Conservation (phyloP, 192 early-diverging fungal species). For the Coemansia sp. region DNA sequence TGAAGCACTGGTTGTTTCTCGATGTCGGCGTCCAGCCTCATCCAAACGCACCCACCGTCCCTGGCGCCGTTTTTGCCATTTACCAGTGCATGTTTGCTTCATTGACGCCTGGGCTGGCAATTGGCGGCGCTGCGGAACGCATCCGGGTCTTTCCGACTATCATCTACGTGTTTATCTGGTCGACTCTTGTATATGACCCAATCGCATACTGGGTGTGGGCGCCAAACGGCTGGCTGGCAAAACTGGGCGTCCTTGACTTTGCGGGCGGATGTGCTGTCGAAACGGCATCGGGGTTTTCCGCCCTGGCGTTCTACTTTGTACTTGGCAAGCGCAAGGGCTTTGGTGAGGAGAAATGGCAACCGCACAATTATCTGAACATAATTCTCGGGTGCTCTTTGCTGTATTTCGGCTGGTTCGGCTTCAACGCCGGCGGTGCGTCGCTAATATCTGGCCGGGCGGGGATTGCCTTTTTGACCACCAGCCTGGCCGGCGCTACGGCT, state of each 20-base stretch:
- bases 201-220: slow-evolving; percentile 85
- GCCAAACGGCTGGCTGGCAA: slow-evolving; percentile 73
- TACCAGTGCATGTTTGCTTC: slow-evolving; percentile 84
- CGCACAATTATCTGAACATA: slow-evolving; percentile 82
- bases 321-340: slow-evolving; percentile 74
- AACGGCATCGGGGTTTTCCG: slow-evolving; percentile 75
- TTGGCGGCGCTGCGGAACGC: slow-evolving; percentile 73
- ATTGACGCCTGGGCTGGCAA: slow-evolving; percentile 69
- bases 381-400: slow-evolving; percentile 78
- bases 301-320: slow-evolving; percentile 80
- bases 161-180: slow-evolving; percentile 67
- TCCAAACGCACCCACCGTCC: slow-evolving; percentile 62
- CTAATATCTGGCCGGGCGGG: slow-evolving; percentile 70
- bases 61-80: slow-evolving; percentile 62
- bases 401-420: slow-evolving; percentile 93
- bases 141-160: slow-evolving; percentile 67
- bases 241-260: slow-evolving; percentile 78
- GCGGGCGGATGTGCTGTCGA: slow-evolving; percentile 90
- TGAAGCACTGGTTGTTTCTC: slow-evolving; percentile 62
- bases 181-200: slow-evolving; percentile 70
- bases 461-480: slow-evolving; percentile 74
- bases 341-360: slow-evolving; percentile 61
- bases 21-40: slow-evolving; percentile 59
- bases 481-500: slow-evolving; percentile 68
- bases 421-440: slow-evolving; percentile 82